Evolutionary conservation across 2,329 filamentous ascomycete genomes (phyloP).

Genomic region (Diaporthe ampelina): DNA sequence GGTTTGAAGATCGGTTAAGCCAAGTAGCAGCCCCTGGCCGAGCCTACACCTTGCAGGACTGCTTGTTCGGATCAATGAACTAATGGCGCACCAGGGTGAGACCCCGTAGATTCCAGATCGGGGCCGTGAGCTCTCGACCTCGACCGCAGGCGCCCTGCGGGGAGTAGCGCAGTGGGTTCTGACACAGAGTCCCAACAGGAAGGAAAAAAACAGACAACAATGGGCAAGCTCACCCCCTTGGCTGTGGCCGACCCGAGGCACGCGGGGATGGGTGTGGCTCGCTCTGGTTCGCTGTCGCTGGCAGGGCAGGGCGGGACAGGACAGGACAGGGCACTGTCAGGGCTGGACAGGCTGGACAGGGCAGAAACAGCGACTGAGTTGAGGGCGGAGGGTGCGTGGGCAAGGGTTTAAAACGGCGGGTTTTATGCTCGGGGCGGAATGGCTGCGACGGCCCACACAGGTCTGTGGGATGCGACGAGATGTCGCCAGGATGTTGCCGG

Average conservation of each 20-base stretch:
- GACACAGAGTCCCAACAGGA: slow-evolving; percentile 2
- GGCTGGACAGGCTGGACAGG: slow-evolving; percentile 12
- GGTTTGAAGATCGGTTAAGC: slow-evolving; percentile 28
- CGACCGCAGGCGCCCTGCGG: slow-evolving; percentile 30
- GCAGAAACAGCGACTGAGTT: slow-evolving; percentile 6
- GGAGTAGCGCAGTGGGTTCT: slow-evolving; percentile 11
- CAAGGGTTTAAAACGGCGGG: slow-evolving; percentile 34
- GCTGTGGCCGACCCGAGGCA: slow-evolving; percentile 27
- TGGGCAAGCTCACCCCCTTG: slow-evolving; percentile 20
- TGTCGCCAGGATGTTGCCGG: slow-evolving; percentile 29
- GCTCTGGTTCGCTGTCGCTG: background rate
- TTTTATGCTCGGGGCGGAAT: slow-evolving; percentile 34
- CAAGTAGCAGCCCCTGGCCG: slow-evolving; percentile 36
- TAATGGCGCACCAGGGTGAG: slow-evolving; percentile 33
- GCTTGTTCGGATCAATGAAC: slow-evolving; percentile 16
- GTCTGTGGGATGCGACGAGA: slow-evolving; percentile 30
- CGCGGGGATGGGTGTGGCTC: slow-evolving; percentile 19
- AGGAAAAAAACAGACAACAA: slow-evolving; percentile 3
- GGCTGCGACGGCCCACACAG: slow-evolving; percentile 29
- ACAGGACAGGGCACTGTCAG: slow-evolving; percentile 13
- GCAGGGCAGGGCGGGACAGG: slow-evolving; percentile 11
- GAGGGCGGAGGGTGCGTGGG: slow-evolving; percentile 17
- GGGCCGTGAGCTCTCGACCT: slow-evolving; percentile 25
- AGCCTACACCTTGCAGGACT: slow-evolving; percentile 24
- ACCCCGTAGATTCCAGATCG: slow-evolving; percentile 32